Evolutionary conservation across 768 basidiomycete species (phyloP).

Genomic region (Kwoniella mangroviensis): DNA sequence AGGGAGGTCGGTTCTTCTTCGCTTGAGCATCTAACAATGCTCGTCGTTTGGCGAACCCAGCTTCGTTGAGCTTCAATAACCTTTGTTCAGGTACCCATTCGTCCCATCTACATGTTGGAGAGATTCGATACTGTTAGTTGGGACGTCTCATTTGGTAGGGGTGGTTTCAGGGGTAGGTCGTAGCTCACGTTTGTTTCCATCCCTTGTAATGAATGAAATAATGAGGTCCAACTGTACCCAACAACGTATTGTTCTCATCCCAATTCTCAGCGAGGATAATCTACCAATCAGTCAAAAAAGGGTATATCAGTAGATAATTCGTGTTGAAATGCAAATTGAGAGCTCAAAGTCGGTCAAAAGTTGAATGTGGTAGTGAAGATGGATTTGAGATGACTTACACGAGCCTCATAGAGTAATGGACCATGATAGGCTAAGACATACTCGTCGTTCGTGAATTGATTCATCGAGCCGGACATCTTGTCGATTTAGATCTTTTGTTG

Average conservation of each 20-base stretch:
- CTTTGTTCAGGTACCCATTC: constrained; percentile 89
- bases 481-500: background rate
- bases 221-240: constrained; percentile 72
- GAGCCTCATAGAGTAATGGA: constrained; percentile 93
- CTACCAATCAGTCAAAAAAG: constrained; percentile 33
- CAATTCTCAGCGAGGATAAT: constrained; percentile 72
- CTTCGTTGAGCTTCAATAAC: constrained; percentile 81
- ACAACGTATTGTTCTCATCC: constrained; percentile 68
- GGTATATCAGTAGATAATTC: constrained; percentile 32
- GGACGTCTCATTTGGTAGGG: too few species aligned
- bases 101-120: too few species aligned
- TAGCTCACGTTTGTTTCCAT: constrained; percentile 90
- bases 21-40: constrained; percentile 62
- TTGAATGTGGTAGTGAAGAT: constrained; percentile 7
- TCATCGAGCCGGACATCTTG: constrained; percentile 31
- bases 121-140: too few species aligned
- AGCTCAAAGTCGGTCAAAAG: constrained; percentile 28
- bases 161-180: background rate
- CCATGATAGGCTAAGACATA: constrained; percentile 93
- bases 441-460: constrained; percentile 64
- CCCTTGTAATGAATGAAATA: constrained; percentile 99
- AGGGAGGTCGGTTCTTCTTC: constrained; percentile 59
- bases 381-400: constrained; percentile 59
- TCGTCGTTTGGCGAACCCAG: constrained; percentile 78
- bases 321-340: constrained; percentile 1